Evolutionary conservation across 2,329 filamentous ascomycete genomes (phyloP).

Genomic region (Aspergillus sp.): DNA sequence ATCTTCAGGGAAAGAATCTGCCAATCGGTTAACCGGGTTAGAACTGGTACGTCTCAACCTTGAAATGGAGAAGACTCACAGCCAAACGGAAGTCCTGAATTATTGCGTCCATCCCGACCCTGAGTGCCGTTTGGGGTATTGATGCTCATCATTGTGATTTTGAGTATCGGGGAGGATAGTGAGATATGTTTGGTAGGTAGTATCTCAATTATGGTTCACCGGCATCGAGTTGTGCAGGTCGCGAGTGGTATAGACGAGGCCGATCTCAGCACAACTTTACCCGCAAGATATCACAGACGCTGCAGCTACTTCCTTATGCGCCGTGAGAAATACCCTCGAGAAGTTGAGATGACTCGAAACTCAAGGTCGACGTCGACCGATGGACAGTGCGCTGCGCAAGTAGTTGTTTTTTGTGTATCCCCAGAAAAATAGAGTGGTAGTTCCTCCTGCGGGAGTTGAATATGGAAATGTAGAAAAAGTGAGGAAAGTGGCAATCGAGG

Average conservation of each 20-base stretch:
- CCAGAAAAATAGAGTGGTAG: background rate
- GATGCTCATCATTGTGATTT: slow-evolving; percentile 25
- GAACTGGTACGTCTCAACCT: slow-evolving; percentile 3
- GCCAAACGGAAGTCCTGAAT: slow-evolving; percentile 64
- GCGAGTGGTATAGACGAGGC: slow-evolving; percentile 23
- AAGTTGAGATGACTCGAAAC: background rate
- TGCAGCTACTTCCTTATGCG: background rate
- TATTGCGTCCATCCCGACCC: slow-evolving; percentile 43
- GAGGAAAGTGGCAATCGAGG: background rate
- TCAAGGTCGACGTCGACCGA: slow-evolving; percentile 14
- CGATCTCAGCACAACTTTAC: slow-evolving; percentile 31
- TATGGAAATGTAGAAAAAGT: background rate
- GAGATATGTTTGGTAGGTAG: background rate
- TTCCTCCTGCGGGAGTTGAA: background rate
- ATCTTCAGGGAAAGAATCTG: slow-evolving; percentile 39
- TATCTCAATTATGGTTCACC: slow-evolving; percentile 10
- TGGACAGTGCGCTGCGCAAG: slow-evolving; percentile 11
- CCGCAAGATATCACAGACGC: slow-evolving; percentile 2
- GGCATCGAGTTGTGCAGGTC: slow-evolving; percentile 23
- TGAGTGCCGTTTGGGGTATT: slow-evolving; percentile 32
- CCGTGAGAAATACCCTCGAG: background rate
- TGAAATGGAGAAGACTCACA: slow-evolving; percentile 53
- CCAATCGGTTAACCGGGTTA: slow-evolving; percentile 7
- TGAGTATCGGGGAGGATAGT: slow-evolving; percentile 1
- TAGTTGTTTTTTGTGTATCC: slow-evolving; percentile 1